Evolutionary conservation across 2,329 filamentous ascomycete genomes (phyloP).

Genomic region (Hypoxylon sp.): DNA sequence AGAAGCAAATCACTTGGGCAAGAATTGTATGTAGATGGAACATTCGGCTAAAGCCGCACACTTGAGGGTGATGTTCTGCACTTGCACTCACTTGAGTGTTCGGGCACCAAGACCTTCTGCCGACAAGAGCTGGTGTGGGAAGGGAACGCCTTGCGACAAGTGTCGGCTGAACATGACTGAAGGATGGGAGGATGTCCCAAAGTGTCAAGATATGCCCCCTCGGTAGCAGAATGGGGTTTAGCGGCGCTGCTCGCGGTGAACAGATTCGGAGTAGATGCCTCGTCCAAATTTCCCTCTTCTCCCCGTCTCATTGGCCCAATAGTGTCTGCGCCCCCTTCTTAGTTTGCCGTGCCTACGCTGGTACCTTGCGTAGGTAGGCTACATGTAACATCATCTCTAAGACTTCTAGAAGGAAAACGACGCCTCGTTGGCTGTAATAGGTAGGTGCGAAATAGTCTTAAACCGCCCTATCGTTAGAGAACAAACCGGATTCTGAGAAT

Average conservation of each 20-base stretch:
- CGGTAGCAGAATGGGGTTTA: conserved; percentile 46
- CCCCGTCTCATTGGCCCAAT: conserved; percentile 29
- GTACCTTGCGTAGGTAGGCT: conserved; percentile 12
- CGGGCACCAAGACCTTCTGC: conserved; percentile 25
- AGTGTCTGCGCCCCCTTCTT: conserved; percentile 20
- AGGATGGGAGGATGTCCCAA: conserved; percentile 43
- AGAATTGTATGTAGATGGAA: conserved; percentile 34
- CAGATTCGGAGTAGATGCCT: conserved; percentile 38
- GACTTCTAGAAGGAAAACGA: conserved; percentile 35
- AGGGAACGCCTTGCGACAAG: conserved; percentile 36
- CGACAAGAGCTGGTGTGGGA: conserved; percentile 33
- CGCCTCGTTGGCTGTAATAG: conserved; percentile 15
- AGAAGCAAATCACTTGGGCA: conserved; percentile 35
- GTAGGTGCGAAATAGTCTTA: conserved; percentile 22
- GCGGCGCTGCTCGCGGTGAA: conserved; percentile 41
- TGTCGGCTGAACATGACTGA: conserved; percentile 40
- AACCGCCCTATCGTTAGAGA: conserved; percentile 17
- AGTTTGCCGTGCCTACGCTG: conserved; percentile 8
- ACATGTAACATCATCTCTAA: conserved; percentile 32
- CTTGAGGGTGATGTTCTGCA: conserved; percentile 29
- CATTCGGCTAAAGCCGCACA: conserved; percentile 26
- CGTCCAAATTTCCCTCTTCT: conserved; percentile 29
- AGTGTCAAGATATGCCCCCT: conserved; percentile 41
- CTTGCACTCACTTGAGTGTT: conserved; percentile 41
- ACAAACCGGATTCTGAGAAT: background rate